Evolutionary conservation across 805 yeast genomes (phyloP).

Genomic region (Blastobotrys peoriensis): DNA sequence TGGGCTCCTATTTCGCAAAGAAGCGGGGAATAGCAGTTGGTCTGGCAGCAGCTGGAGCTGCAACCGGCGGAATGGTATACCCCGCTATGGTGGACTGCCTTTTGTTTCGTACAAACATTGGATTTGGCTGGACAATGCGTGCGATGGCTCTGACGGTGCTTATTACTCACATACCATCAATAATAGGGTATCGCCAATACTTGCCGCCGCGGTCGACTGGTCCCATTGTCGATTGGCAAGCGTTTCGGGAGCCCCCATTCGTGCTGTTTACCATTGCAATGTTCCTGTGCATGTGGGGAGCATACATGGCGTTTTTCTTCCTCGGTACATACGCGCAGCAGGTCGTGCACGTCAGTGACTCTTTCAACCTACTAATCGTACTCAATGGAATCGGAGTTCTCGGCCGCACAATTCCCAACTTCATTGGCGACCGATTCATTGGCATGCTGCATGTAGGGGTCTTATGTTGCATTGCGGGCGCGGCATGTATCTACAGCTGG

Average conservation of each 20-base stretch:
- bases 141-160: slow-evolving; percentile 39
- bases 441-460: slow-evolving; percentile 42
- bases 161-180: slow-evolving; percentile 22
- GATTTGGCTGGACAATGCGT: slow-evolving; percentile 47
- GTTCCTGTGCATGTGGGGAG: slow-evolving; percentile 26
- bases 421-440: slow-evolving; percentile 36
- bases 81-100: slow-evolving; percentile 40
- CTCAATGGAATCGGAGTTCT: slow-evolving; percentile 36
- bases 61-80: slow-evolving; percentile 42
- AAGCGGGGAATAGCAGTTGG: slow-evolving; percentile 39
- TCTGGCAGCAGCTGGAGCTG: slow-evolving; percentile 41
- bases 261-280: slow-evolving; percentile 22
- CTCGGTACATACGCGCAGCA: slow-evolving; percentile 27
- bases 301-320: slow-evolving; percentile 31
- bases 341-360: slow-evolving; percentile 17
- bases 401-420: slow-evolving; percentile 48
- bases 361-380: slow-evolving; percentile 29
- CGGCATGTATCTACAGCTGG: slow-evolving; percentile 33
- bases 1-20: slow-evolving; percentile 37
- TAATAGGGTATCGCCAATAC: slow-evolving; percentile 24
- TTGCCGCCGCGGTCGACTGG: slow-evolving; percentile 27
- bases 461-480: slow-evolving; percentile 26
- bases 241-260: slow-evolving; percentile 25
- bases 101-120: slow-evolving; percentile 31
- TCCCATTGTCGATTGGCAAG: slow-evolving; percentile 13